Evolutionary conservation across 352 stramenopile genomes (phyloP), one percentile per base, ranked within the genome.

Genomic region (Phytophthora tubulina): DNA sequence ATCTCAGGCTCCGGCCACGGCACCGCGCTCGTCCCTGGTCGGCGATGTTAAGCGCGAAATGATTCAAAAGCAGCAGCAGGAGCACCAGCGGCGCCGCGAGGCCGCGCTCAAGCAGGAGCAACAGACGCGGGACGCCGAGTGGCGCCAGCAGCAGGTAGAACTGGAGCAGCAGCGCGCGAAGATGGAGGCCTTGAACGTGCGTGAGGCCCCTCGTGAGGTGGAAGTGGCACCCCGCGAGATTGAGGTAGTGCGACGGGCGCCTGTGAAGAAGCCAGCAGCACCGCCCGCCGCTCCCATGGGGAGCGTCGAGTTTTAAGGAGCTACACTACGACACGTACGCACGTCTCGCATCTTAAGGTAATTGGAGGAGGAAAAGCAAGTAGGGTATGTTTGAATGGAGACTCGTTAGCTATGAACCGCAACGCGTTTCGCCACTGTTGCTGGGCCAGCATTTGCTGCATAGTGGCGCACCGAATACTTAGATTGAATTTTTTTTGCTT

Each of bases 11-110:
- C 44, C 56, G 7, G 55, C 58, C 17, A 55, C 72, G 9, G 60
- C 77, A 9, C 77, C 77, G 4, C 85, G 80, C 31, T 92, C 83
- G 56, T 92, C 85, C 3, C 57, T 91, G 33, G 84, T 92, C 14
- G 81, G 74, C 27, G 80, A 93, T 49, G 83, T 84, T 17, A 93
- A 93, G 75, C 80, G 85, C 11, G 82, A 91, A 41, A 82, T 85
- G 63, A 90, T 90, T 72, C 64, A 78, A 54, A 90, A 90, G 30
- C 81, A 93, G 61, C 79, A 90, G 70, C 61, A 66, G 13, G 81
- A 88, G 67, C 83, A 91, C 70, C 80, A 85, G 55, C 84, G 84
- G n/a, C 83, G 74, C 21, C 84, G 84, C 50, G 86, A 93, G 52
- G 81, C 80, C 2, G 68, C 81, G 13, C 75, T 92, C 50, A 81